These are phyloP conservation scores for Linnemannia schmuckeri DNA, from an alignment of 192 early-diverging fungal species.

Conservation along the genomic window DNA sequence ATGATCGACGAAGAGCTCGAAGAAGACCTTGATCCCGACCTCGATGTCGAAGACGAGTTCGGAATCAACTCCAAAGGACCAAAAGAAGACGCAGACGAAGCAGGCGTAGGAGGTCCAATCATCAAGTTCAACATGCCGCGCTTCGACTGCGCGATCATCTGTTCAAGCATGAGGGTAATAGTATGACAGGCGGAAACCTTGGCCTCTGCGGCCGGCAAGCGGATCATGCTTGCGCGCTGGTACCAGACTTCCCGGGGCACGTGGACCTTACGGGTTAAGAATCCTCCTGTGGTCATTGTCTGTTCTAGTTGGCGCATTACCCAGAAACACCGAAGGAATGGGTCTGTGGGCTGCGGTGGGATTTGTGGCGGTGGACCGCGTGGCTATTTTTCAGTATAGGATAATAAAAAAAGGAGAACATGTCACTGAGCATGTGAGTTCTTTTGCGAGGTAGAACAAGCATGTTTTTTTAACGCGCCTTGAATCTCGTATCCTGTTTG, in stretches of 20 bases:
- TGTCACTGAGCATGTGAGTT: background rate
- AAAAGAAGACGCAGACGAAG: background rate
- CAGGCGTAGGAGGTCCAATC: background rate
- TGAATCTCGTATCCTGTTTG: background rate
- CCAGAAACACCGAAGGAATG: slow-evolving; percentile 58
- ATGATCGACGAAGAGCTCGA: background rate
- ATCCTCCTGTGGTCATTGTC: slow-evolving; percentile 60
- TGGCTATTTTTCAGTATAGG: background rate
- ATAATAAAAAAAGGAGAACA: background rate
- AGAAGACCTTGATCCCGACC: background rate
- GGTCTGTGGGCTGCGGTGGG: slow-evolving; percentile 37
- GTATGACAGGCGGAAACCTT: slow-evolving; percentile 51
- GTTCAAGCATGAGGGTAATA: slow-evolving; percentile 16
- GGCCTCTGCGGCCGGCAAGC: slow-evolving; percentile 43
- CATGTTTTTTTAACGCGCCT: too few species aligned
- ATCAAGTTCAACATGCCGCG: slow-evolving; percentile 22
- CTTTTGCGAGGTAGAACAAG: background rate
- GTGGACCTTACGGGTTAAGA: slow-evolving; percentile 50
- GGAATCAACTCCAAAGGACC: background rate
- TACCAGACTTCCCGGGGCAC: slow-evolving; percentile 55
- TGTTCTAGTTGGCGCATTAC: slow-evolving; percentile 55
- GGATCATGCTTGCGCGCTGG: slow-evolving; percentile 31
- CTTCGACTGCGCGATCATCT: slow-evolving; percentile 16
- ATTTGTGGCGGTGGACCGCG: background rate
- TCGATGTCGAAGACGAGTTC: background rate